A percentile compares a stretch with the other conserved stretches of the same genome.
These are phyloP conservation scores for Pseudomassariella vexata DNA, from an alignment of 2,329 filamentous ascomycete species.

Conservation along the genomic window DNA sequence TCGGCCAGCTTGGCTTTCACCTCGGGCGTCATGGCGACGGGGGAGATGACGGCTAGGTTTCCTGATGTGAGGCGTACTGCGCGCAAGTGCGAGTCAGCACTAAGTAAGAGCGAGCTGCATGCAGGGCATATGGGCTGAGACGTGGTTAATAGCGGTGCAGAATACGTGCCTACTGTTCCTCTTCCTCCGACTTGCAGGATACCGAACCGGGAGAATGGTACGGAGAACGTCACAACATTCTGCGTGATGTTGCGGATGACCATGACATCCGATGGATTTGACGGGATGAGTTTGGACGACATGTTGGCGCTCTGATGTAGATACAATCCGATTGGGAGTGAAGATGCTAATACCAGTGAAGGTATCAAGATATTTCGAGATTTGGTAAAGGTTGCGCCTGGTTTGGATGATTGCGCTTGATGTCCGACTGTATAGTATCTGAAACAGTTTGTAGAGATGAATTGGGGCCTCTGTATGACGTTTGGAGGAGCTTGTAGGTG, in stretches of 20 bases:
- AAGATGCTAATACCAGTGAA: too few species aligned
- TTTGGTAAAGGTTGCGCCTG: too few species aligned
- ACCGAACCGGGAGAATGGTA: constrained; percentile 81
- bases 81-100: neutral
- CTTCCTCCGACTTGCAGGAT: constrained; percentile 77
- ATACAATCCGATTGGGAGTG: too few species aligned
- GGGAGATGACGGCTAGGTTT: constrained; percentile 82
- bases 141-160: neutral
- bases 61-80: constrained; percentile 74
- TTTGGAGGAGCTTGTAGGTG: too few species aligned
- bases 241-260: constrained; percentile 82
- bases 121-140: neutral
- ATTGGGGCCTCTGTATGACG: too few species aligned
- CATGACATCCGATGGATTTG: constrained; percentile 76
- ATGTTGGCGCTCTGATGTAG: constrained; percentile 30
- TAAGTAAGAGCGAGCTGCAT: constrained; percentile 6
- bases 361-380: too few species aligned
- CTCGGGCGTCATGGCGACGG: constrained; percentile 74
- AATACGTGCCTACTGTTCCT: constrained; percentile 67
- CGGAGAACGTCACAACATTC: constrained; percentile 70
- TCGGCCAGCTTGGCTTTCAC: constrained; percentile 59
- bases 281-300: constrained; percentile 60
- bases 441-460: too few species aligned
- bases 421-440: too few species aligned
- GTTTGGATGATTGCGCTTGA: too few species aligned